Conservation (phyloP, 2,329 filamentous ascomycete species). For the Escovopsis sp. region DNA sequence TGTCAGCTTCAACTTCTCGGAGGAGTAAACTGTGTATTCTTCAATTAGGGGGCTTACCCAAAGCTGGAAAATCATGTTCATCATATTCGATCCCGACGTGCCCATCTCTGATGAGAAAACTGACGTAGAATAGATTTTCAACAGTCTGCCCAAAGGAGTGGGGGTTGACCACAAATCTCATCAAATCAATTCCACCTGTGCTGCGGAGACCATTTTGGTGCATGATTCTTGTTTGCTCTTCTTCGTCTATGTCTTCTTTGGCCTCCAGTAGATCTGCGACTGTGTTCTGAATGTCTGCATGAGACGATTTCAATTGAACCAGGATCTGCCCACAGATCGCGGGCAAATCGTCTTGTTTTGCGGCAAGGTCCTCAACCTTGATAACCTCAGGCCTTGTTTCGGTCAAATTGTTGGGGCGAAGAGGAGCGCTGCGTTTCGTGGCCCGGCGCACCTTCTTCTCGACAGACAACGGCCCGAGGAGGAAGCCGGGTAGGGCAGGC, state of each 20-base stretch:
- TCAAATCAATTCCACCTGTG: constrained; percentile 59
- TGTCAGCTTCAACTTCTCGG: constrained; percentile 1
- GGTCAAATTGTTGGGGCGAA: constrained; percentile 51
- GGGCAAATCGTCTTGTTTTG: constrained; percentile 67
- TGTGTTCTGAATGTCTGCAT: constrained; percentile 31
- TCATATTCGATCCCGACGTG: constrained; percentile 62
- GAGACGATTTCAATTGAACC: constrained; percentile 38
- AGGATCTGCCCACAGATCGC: constrained; percentile 64
- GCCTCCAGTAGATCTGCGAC: constrained; percentile 26
- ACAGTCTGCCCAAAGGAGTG: constrained; percentile 84
- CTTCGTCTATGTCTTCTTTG: constrained; percentile 29
- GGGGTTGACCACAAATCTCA: constrained; percentile 84
- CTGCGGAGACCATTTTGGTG: constrained; percentile 49
- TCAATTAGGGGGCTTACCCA: constrained; percentile 45
- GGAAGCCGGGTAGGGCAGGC: constrained; percentile 66
- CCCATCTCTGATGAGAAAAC: constrained; percentile 84
- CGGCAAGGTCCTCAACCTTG: constrained; percentile 55
- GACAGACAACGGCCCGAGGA: constrained; percentile 77
- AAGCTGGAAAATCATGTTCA: constrained; percentile 56
- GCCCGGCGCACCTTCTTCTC: constrained; percentile 68
- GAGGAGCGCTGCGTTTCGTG: constrained; percentile 54
- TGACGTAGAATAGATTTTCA: constrained; percentile 94
- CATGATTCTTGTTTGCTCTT: constrained; percentile 39
- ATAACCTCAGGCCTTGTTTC: constrained; percentile 71
- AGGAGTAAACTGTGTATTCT: background rate